phyloP scores from a whole-genome alignment of 2,329 filamentous ascomycete species.

The Fusarium protoensiforme region DNA sequence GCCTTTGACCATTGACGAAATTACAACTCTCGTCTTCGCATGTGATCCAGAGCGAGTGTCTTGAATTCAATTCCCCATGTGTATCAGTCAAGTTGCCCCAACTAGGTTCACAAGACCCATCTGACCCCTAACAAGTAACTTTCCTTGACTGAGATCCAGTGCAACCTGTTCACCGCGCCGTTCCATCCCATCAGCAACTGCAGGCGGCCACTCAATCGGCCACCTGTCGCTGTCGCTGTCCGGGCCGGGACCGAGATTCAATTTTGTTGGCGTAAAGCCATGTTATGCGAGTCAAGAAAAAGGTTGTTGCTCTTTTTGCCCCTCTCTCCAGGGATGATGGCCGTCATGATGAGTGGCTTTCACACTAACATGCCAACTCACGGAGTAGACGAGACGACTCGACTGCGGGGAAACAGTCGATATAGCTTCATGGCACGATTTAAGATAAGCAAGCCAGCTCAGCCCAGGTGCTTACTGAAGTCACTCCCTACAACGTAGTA shows the following conservation, averaged over 20 bases:
- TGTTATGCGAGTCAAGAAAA: slow-evolving; percentile 4
- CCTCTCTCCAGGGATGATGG: background rate
- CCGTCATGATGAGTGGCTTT: slow-evolving; percentile 19
- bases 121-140: slow-evolving; percentile 15
- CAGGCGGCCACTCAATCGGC: slow-evolving; percentile 17
- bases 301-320: background rate
- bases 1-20: background rate
- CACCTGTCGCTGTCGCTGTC: slow-evolving; percentile 7
- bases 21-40: slow-evolving; percentile 16
- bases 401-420: background rate
- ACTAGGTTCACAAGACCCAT: slow-evolving; percentile 4
- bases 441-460: background rate
- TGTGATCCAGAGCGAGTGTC: slow-evolving; percentile 23
- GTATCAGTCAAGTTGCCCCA: slow-evolving; percentile 25
- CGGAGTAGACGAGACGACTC: background rate
- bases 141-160: slow-evolving; percentile 29
- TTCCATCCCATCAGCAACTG: slow-evolving; percentile 7
- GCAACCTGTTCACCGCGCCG: slow-evolving; percentile 17
- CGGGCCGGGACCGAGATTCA: slow-evolving; percentile 8
- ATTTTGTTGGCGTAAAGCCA: slow-evolving; percentile 2
- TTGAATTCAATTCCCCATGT: background rate
- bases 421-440: slow-evolving; percentile 4
- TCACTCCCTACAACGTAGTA: slow-evolving; percentile 2
- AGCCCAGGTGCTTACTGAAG: background rate
- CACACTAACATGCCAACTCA: background rate